Conservation (phyloP, 176 grass and related monocot genomes). For the Neostapfia colusana region DNA sequence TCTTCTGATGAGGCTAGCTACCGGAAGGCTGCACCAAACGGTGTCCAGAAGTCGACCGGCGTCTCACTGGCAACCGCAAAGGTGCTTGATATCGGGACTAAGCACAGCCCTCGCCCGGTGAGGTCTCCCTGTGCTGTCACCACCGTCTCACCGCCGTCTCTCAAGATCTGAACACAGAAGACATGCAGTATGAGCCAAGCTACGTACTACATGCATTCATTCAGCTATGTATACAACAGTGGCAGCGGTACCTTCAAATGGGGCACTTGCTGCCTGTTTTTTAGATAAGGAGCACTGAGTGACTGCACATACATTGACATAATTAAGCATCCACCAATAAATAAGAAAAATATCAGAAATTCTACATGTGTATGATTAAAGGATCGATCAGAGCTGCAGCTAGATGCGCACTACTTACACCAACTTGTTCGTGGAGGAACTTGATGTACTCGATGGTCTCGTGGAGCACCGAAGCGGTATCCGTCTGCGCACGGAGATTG, state of each 20-base stretch:
- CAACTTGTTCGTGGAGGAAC: conserved; percentile 95
- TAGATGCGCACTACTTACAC: conserved; percentile 60
- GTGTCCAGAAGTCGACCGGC: conserved; percentile 74
- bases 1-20: conserved; percentile 32
- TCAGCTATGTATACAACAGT: neutral
- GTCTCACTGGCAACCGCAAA: conserved; percentile 68
- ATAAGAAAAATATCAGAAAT: neutral
- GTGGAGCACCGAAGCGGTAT: conserved; percentile 95
- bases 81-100: conserved; percentile 83
- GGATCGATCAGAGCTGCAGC: neutral
- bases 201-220: neutral
- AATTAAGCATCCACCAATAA: neutral
- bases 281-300: conserved; percentile 82
- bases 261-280: conserved; percentile 64
- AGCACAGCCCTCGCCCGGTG: conserved; percentile 70
- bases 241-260: conserved; percentile 50
- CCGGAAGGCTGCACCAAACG: conserved; percentile 66
- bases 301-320: conserved; percentile 36
- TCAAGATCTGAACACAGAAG: neutral
- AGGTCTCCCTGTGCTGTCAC: conserved; percentile 45
- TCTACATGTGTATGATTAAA: conserved; percentile 28
- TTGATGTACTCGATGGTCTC: conserved; percentile 99
- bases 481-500: conserved; percentile 63
- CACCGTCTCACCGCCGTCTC: conserved; percentile 38
- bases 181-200: neutral